Base-by-base conservation (phyloP, 495 filamentous ascomycete genomes). In the Pyronema domesticum region DNA sequence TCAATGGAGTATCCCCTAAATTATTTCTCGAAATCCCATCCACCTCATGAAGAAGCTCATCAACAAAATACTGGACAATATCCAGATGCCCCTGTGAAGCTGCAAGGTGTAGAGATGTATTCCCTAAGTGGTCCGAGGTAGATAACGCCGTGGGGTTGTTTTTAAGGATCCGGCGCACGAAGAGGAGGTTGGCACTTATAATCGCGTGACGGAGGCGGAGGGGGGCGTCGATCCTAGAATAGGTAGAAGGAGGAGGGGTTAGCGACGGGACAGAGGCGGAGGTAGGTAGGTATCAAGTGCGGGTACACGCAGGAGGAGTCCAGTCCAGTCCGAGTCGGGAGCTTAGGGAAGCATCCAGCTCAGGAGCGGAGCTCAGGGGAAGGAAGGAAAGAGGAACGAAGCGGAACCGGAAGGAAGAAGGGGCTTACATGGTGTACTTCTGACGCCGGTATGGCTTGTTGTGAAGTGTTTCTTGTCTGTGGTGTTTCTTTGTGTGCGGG, bases 91-190 rank as follows among this genome's bases (percentile, higher is more conserved):
- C 84, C 46, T 82, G 73, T 34, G 73, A 71, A 23, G 80, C 80
- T 33, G 84, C 80, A 7, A 91, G 74, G 67, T 93, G 86, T 9
- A 93, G 74, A 46, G 76, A 82, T 11, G 85, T 88, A 67, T 88
- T 87, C 59, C 74, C 73, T 52, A 72, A 65, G 50, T 73, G 74
- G 15, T 65, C 70, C 8, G 67, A 63, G 43, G 64, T 61, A 50
- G 30, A 17, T 76, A 91, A 72, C 53, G 77, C 73, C 49, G 67
- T 57, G 0, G 79, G 81, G 60, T 87, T 76, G 60, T 79, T 80
- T 54, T 73, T 73, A 52, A 89, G 72, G 65, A 91, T 83, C 65
- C 85, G 82, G 33, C 35, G 11, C 40, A 64, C 58, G 54, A 52
- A 40, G 19, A 62, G 59, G 56, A 83, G 70, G 69, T 88, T 82